phyloP scores from a whole-genome alignment of 1,284 basidiomycete species.

The Cryptococcus sp. region DNA sequence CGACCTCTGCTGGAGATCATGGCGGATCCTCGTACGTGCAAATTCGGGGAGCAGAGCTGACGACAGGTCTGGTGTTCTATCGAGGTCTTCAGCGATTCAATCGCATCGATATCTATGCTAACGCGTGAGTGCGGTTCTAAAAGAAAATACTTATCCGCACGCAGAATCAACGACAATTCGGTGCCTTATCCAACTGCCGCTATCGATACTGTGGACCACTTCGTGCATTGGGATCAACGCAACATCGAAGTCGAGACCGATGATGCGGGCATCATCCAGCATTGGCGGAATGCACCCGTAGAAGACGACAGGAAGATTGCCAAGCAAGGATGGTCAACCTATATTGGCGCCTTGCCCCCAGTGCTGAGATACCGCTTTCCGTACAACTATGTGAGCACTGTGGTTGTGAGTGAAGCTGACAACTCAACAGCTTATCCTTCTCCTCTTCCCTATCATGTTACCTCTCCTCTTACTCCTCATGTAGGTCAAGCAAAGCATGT shows the following conservation, averaged over 20 bases:
- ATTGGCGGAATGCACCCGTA: constrained; percentile 50
- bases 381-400: constrained; percentile 65
- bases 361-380: constrained; percentile 68
- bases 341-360: constrained; percentile 61
- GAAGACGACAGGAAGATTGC: constrained; percentile 14
- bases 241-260: constrained; percentile 65
- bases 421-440: constrained; percentile 60
- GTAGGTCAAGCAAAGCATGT: constrained; percentile 13
- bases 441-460: constrained; percentile 63
- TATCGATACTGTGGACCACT: constrained; percentile 70
- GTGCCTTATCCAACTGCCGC: constrained; percentile 80
- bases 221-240: constrained; percentile 61
- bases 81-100: constrained; percentile 71
- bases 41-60: constrained; percentile 16
- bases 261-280: constrained; percentile 27
- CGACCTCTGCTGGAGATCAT: constrained; percentile 77
- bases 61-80: constrained; percentile 70
- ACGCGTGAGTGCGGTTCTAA: constrained; percentile 61
- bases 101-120: constrained; percentile 77
- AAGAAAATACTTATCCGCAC: not conserved
- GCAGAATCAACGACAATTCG: constrained; percentile 69
- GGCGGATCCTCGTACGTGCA: constrained; percentile 73
- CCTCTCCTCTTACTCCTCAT: constrained; percentile 55
- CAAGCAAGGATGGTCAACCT: constrained; percentile 22
- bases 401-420: constrained; percentile 5